Evolutionary conservation across 129 eudicot species (phyloP), one percentile per base, ranked within the genome.

Genomic region (Flaveria ramosissima): DNA sequence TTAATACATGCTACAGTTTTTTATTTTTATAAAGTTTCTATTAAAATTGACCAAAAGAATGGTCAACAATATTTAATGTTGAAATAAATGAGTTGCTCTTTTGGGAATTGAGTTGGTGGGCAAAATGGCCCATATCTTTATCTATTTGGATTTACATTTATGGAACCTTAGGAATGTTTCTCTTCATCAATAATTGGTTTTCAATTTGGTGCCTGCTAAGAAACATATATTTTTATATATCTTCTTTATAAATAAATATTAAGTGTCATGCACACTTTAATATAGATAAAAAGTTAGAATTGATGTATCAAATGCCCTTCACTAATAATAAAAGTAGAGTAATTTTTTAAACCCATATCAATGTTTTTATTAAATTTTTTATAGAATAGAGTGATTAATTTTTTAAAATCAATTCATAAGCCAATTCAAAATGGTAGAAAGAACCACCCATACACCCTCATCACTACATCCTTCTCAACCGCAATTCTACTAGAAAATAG

Each of bases 81-180:
- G 65, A 43, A 55, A 68, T 74, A 74, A 80, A 73, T 80, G 75
- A 67, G 52, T 56, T 80, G 15, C 74, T 65, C 16, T 42, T 66
- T 67, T 80, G 43, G 79, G 79, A 56, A 80, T 71, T 26, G 62
- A 55, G 84, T 80, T 80, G 84, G 79, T 80, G 52, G 51, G 62
- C 19, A 27, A 67, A 51, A 80, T 73, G 75, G 60, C 55, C 19
- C 55, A 80, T 32, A 52, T 8, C 9, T 43, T 67, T 80, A 73
- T 73, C 11, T 51, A 50, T 15, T 43, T 73, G 20, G 52, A 52
- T 64, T 73, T 46, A 24, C 70, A 53, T 0, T 43, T 6, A 70
- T 55, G 50, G 3, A 12, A 43, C 32, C 21, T 8, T 39, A 39
- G 47, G 74, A 77, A 65, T 78, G 52, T 57, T 61, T n/a, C 46